Conservation (phyloP, 2,329 filamentous ascomycete species). For the Neoascochyta sp. region DNA sequence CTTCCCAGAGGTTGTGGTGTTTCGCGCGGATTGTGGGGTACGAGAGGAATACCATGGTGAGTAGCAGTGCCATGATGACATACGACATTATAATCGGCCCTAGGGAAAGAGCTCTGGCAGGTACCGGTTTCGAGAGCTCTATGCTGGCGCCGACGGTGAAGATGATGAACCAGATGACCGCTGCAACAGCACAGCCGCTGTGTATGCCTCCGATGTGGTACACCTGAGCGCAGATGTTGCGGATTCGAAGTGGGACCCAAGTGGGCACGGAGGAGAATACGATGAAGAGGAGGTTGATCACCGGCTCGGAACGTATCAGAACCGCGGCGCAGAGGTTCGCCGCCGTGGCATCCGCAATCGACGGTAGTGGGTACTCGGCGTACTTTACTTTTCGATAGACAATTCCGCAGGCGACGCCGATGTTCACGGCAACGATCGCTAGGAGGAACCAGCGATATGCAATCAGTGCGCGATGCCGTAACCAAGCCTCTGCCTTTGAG, state of each 20-base stretch:
- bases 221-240: constrained; percentile 31
- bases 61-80: constrained; percentile 26
- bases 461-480: constrained; percentile 32
- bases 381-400: constrained; percentile 22
- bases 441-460: constrained; percentile 32
- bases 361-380: constrained; percentile 19
- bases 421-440: constrained; percentile 25
- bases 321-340: constrained; percentile 36
- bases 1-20: constrained; percentile 37
- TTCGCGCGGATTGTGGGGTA: constrained; percentile 31
- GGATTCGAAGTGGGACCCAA: constrained; percentile 27
- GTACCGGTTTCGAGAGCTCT: constrained; percentile 25
- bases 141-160: constrained; percentile 39
- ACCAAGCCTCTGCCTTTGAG: constrained; percentile 18
- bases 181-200: constrained; percentile 34
- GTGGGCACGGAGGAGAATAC: constrained; percentile 34
- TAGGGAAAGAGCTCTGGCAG: constrained; percentile 17
- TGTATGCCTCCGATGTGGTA: constrained; percentile 40
- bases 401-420: constrained; percentile 26
- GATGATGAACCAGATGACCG: constrained; percentile 44
- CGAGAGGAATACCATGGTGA: constrained; percentile 29
- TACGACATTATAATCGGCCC: constrained; percentile 31
- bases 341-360: constrained; percentile 36
- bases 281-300: constrained; percentile 37
- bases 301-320: constrained; percentile 36